phyloP scores from a whole-genome alignment of 257 asterid species.

The Nyctanthes arbortristis region DNA sequence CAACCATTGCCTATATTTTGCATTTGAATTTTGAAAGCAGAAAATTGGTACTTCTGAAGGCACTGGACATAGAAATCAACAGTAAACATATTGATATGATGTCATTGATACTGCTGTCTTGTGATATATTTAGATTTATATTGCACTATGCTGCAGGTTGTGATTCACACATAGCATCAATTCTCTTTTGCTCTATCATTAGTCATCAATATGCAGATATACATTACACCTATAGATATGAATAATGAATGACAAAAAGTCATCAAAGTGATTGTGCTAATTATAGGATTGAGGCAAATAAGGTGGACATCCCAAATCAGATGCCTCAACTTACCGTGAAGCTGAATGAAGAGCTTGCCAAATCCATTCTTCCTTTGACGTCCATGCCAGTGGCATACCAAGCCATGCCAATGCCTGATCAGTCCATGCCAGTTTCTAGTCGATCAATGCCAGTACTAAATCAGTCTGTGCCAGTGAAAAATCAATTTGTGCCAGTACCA shows the following conservation, averaged over 20 bases:
- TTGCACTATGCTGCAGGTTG: neutral
- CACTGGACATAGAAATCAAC: neutral
- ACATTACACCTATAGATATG: neutral
- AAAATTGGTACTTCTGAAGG: neutral
- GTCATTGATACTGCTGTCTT: neutral
- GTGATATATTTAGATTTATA: neutral
- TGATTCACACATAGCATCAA: neutral
- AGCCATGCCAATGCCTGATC: neutral
- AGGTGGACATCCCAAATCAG: conserved; percentile 66
- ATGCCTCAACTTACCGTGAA: conserved; percentile 84
- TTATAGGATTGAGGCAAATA: conserved; percentile 10
- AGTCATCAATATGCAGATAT: neutral
- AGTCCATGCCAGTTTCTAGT: too few relatives aligned
- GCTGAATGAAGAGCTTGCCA: conserved; percentile 69
- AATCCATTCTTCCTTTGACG: conserved; percentile 48
- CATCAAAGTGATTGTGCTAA: neutral
- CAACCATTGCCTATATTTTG: neutral
- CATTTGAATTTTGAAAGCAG: conserved; percentile 1
- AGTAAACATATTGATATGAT: neutral
- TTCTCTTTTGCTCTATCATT: neutral
- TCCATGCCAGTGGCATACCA: conserved; percentile 41
- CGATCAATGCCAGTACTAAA: too few relatives aligned
- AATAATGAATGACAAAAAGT: neutral
- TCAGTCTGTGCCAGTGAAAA: conserved; percentile 38
- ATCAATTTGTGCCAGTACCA: neutral